Evolutionary conservation across 495 filamentous ascomycete genomes (phyloP), one percentile per base, ranked within the genome.

Genomic region (Xylaria nigripes): DNA sequence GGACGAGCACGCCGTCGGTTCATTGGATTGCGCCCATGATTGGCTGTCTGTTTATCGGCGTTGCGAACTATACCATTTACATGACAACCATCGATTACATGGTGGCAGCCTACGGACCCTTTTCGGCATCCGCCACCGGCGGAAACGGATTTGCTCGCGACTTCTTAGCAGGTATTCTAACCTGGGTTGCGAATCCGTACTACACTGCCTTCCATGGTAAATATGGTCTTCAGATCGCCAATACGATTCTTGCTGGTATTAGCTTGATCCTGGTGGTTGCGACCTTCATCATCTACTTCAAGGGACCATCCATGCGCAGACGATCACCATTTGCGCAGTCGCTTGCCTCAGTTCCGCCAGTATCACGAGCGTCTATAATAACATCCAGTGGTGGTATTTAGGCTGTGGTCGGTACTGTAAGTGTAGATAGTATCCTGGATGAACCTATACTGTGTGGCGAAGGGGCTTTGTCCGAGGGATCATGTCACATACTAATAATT

Each of bases 1-100:
- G 81, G 80, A 82, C 83, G 0, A 77, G 74, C 2, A 77, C 78
- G 0, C 80, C 82, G 0, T 72, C 72, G 1, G 73, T 76, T 7
- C 83, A 77, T 41, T 87, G 83, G 82, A 79, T 82, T 34, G 76
- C 70, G 3, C 78, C 82, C 0, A 74, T 80, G 69, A 65, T 84
- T n/a, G 83, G 81, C 29, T 72, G 71, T 1, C 67, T 75, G 12
- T 60, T 85, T 7, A 82, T 87, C 45, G 82, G 81, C 7, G 80
- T 86, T 47, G 83, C 84, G 6, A 85, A 86, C 59, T 86, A 86
- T 52, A 74, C 74, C 18, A 85, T 87, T 52, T 86, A 87, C 66
- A 87, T 89, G 84, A 82, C 85, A 0, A 88, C 86, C 0, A 87
- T 91, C 53, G 86, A 91, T 61, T 91, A 91, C 70, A 91, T 89